Evolutionary conservation across 2,329 filamentous ascomycete species (phyloP).

Genomic region (Podosphaera leucotricha): DNA sequence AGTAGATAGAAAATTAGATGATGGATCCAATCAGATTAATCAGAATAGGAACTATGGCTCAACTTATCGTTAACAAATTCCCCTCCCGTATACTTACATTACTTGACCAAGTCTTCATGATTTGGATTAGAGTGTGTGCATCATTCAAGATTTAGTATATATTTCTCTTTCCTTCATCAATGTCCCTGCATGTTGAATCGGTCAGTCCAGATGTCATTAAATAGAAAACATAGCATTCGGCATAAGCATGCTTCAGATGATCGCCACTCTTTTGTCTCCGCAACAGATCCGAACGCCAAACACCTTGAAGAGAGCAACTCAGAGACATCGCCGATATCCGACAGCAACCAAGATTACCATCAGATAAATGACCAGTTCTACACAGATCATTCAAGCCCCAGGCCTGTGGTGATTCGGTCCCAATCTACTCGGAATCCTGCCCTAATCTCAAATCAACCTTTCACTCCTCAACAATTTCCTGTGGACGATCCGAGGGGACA

Average conservation of each 20-base stretch:
- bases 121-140: not conserved
- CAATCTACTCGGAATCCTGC: slow-evolving; percentile 10
- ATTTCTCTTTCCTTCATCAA: not conserved
- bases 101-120: no score
- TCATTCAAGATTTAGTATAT: not conserved
- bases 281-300: not conserved
- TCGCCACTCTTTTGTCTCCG: not conserved
- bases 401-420: slow-evolving; percentile 6
- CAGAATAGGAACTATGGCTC: no score
- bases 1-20: no score
- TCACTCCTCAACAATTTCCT: slow-evolving; percentile 7
- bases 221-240: not conserved
- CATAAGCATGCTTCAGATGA: not conserved
- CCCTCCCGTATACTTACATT: no score
- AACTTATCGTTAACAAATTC: no score
- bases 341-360: not conserved
- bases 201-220: not conserved
- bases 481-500: slow-evolving; percentile 12
- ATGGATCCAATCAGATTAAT: no score
- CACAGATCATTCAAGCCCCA: not conserved
- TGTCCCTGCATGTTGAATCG: not conserved
- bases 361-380: not conserved
- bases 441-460: slow-evolving; percentile 7
- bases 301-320: not conserved
- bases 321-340: not conserved